A percentile compares a stretch with the other conserved stretches of the same genome.
phyloP scores from a whole-genome alignment of 2,329 filamentous ascomycete genomes.

The Fusarium liriodendri region DNA sequence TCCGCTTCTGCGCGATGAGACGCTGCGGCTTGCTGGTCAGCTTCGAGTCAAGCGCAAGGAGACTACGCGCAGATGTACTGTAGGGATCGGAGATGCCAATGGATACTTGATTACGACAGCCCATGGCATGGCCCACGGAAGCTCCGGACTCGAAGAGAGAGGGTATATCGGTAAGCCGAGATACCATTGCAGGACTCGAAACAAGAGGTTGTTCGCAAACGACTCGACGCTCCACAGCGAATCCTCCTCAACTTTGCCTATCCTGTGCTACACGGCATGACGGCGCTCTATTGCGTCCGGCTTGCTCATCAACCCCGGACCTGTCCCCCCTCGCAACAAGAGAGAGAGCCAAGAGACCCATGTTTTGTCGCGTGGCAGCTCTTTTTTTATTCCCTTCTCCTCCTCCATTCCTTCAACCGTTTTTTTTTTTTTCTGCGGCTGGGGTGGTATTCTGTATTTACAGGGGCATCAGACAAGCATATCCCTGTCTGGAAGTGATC shows the following conservation, averaged over 20 bases:
- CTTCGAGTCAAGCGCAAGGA: not conserved
- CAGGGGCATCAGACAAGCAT: constrained; percentile 13
- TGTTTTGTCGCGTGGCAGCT: constrained; percentile 3
- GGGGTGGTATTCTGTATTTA: not conserved
- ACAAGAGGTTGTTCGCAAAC: not conserved
- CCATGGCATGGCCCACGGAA: not conserved
- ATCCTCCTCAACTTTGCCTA: not conserved
- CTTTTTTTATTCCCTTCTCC: not conserved
- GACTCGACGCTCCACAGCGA: not conserved
- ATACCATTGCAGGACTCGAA: not conserved
- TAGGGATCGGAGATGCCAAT: not conserved
- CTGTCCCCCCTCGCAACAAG: not conserved
- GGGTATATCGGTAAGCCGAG: not conserved
- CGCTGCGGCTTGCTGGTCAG: constrained; percentile 8
- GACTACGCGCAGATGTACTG: not conserved
- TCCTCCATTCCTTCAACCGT: constrained; percentile 12
- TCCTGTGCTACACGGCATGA: constrained; percentile 9
- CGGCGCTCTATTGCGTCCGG: constrained; percentile 12
- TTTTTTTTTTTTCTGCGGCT: constrained; percentile 14
- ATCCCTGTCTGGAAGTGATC: constrained; percentile 23
- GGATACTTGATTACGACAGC: not conserved
- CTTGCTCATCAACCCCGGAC: constrained; percentile 11
- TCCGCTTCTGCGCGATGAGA: constrained; percentile 10
- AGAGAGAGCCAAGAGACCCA: not conserved
- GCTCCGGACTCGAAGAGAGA: not conserved